Base-by-base conservation (phyloP, 2,329 filamentous ascomycete species). In the Aaosphaeria pasadenensis region DNA sequence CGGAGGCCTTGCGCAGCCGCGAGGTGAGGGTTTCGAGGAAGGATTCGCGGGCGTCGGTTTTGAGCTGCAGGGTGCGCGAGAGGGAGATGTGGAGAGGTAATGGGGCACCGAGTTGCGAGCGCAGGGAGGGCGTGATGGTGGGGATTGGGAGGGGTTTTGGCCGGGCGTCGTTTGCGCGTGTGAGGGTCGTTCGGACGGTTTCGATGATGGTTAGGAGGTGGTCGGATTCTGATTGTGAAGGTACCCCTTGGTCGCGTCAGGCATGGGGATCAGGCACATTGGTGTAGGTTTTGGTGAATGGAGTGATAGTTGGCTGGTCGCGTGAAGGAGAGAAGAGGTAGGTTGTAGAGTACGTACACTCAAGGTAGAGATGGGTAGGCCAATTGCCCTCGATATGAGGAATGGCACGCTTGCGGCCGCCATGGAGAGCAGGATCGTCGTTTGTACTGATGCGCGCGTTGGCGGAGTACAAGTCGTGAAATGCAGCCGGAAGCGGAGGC, bases 341-440 rank as follows among this genome's bases (percentile, higher is more conserved):
- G 17, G 17, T 24, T 24, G 44, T 45, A 41, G 44, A 47, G 53
- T n/a, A 75, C 84, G 72, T 78, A 95, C 94, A 99, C 74, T 97
- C 92, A 48, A 96, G 77, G 69, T 95, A 97, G 41, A 97, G 67
- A 71, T 97, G 92, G 32, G 86, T 90, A 1, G 92, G 90, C 94
- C 94, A 99, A 69, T 91, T 89, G 51, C 94, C 94, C 50, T 85
- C 82, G 29, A 92, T 77, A 71, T 99, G 94, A 28, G 92, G 91
- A 43, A 84, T 88, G 48, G 86, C 81, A 39, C 94, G 83, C 64
- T 86, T 89, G 41, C 92, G 85, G 46, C 94, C 94, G 31, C 87
- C 87, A 69, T 99, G 94, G 49, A 97, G 77, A 50, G 79, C 78
- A 1, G 92, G 91, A 64, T 96, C 88, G 71, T 97, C 94, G 58